These are phyloP conservation scores for Leccinellum rugosiceps DNA, from an alignment of 768 basidiomycete species.

Conservation along the genomic window DNA sequence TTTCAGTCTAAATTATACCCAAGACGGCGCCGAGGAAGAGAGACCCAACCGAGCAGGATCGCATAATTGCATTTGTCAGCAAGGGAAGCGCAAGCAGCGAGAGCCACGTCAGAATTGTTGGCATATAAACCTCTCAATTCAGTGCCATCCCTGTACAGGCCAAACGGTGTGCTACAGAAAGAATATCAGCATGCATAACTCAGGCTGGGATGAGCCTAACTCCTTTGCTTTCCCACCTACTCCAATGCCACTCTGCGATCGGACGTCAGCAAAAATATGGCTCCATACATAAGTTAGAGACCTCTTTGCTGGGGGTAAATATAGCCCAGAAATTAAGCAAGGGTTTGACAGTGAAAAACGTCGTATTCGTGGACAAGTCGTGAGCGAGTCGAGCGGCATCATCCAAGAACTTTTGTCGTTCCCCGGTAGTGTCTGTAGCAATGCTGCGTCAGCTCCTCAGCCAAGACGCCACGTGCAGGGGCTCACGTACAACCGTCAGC, in stretches of 20 bases:
- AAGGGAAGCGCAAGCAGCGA: slow-evolving; percentile 63
- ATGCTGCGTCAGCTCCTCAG: not conserved
- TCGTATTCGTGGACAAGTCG: slow-evolving; percentile 71
- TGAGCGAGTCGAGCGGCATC: slow-evolving; percentile 65
- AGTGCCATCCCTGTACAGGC: slow-evolving; percentile 74
- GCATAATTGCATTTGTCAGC: slow-evolving; percentile 70
- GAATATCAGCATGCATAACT: not conserved
- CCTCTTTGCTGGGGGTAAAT: slow-evolving; percentile 73
- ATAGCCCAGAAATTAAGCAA: slow-evolving; percentile 82
- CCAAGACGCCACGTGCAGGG: not conserved
- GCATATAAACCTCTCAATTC: slow-evolving; percentile 75
- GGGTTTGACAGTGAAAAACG: slow-evolving; percentile 72
- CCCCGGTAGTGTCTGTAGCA: slow-evolving; percentile 48
- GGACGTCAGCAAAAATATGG: slow-evolving; percentile 6
- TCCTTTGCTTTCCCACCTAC: slow-evolving; percentile 65
- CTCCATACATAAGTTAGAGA: slow-evolving; percentile 30
- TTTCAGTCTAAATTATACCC: slow-evolving; percentile 4
- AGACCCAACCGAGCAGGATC: slow-evolving; percentile 59
- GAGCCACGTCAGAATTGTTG: slow-evolving; percentile 60
- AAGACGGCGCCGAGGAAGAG: slow-evolving; percentile 4
- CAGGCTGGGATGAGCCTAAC: slow-evolving; percentile 34
- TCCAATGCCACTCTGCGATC: slow-evolving; percentile 61
- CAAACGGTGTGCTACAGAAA: slow-evolving; percentile 60
- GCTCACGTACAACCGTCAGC: slow-evolving; percentile 66
- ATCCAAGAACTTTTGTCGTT: slow-evolving; percentile 59